Base-by-base conservation (phyloP, 108 stramenopile genomes). In the Nitzschia inconspicua region DNA sequence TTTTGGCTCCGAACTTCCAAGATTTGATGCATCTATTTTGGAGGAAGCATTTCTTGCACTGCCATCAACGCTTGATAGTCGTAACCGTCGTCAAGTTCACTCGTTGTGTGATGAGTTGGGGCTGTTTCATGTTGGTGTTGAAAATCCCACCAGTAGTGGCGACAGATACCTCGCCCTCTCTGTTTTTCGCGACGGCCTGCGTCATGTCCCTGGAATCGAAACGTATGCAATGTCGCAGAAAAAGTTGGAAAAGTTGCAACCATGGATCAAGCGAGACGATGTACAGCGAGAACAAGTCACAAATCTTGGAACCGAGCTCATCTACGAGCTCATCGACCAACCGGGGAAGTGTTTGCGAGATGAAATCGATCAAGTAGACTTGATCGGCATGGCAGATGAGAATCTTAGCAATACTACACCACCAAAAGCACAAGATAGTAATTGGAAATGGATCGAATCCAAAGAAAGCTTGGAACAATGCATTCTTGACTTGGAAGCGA, bases 61-160 rank as follows among this genome's bases (percentile, higher is more conserved):
- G 6, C 88, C 91, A 7, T 57, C 50, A 31, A 66, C 66, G 20
- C 47, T 93, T 6, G 70, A 61, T 10, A 13, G 44, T 16, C 79
- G 83, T 28, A 77, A 93, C 49, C 84, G 91, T 13, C 52, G 67
- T 11, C 47, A 57, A 3, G 75, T 93, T 26, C 88, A 93, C 63
- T 65, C 77, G 29, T 29, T 84, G 2, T 89, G 88, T 39, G 66
- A 79, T 30, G 29, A 18, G 3, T 10, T 68, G 3, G 34, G 70
- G 44, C 48, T 89, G 13, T 86, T 79, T 62, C 86, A 91, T 62
- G 42, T 39, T 18, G 66, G 75, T 20, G 65, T 78, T 18, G 34
- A 54, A n/a, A n/a, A n/a, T 37, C 77, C 74, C 14, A 16, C 16
- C 11, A 53, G 57, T 1, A 32, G 37, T 40, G 61, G 53, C 20